These are phyloP conservation scores for Suillus occidentalis DNA, from an alignment of 768 basidiomycete species.

Conservation along the genomic window DNA sequence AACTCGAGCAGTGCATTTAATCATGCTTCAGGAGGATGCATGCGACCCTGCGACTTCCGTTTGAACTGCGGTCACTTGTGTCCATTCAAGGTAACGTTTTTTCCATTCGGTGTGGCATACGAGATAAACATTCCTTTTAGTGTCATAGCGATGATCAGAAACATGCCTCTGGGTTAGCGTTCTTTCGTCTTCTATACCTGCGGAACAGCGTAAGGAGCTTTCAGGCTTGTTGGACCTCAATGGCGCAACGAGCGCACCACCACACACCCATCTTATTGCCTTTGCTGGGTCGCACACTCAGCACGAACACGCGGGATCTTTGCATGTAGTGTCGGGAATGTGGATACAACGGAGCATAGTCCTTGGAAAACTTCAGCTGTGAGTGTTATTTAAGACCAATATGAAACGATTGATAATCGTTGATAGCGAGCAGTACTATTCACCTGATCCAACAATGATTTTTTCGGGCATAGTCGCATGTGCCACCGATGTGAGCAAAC, in stretches of 20 bases:
- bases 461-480: slow-evolving; percentile 84
- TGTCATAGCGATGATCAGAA: slow-evolving; percentile 63
- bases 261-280: slow-evolving; percentile 48
- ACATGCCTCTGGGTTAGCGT: slow-evolving; percentile 40
- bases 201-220: slow-evolving; percentile 43
- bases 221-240: slow-evolving; percentile 48
- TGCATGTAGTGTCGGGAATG: slow-evolving; percentile 39
- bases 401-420: slow-evolving; percentile 7
- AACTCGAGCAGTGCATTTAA: not conserved
- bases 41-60: slow-evolving; percentile 51
- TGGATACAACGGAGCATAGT: slow-evolving; percentile 74
- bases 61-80: slow-evolving; percentile 66
- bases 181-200: slow-evolving; percentile 50
- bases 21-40: slow-evolving; percentile 54
- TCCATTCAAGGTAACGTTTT: slow-evolving; percentile 49
- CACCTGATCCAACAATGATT: slow-evolving; percentile 71
- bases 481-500: slow-evolving; percentile 55
- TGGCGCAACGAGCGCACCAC: slow-evolving; percentile 51
- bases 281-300: slow-evolving; percentile 54
- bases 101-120: not conserved
- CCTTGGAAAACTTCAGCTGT: slow-evolving; percentile 59
- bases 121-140: slow-evolving; percentile 26
- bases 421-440: slow-evolving; percentile 59
- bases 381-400: slow-evolving; percentile 22
- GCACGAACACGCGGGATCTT: slow-evolving; percentile 25